Percentiles rank a stretch among this genome's conserved stretches.
Conservation (phyloP, 805 yeast genomes). For the Cyberlindnera subsufficiens region DNA sequence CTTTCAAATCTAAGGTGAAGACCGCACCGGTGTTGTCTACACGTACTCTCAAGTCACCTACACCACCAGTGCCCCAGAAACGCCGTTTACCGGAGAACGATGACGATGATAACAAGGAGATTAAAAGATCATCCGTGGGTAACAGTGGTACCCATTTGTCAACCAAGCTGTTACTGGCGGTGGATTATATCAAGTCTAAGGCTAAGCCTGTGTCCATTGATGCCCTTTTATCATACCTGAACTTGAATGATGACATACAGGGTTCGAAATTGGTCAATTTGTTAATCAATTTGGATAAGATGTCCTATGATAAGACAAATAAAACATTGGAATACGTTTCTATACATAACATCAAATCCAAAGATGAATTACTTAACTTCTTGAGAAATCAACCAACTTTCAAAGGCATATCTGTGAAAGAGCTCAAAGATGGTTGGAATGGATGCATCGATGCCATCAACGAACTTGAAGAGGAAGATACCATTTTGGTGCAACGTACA, state of each 20-base stretch:
- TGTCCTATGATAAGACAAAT: slow-evolving; percentile 55
- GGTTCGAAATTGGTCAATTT: slow-evolving; percentile 66
- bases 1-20: slow-evolving; percentile 57
- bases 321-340: slow-evolving; percentile 82
- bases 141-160: slow-evolving; percentile 53
- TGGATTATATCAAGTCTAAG: slow-evolving; percentile 71
- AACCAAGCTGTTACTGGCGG: slow-evolving; percentile 85
- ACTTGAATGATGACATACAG: slow-evolving; percentile 38
- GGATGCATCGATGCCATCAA: slow-evolving; percentile 77
- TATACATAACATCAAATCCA: slow-evolving; percentile 77
- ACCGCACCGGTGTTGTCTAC: slow-evolving; percentile 48
- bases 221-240: slow-evolving; percentile 63
- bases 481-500: slow-evolving; percentile 78
- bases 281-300: slow-evolving; percentile 69
- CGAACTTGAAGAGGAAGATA: slow-evolving; percentile 69
- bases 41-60: slow-evolving; percentile 13
- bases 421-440: slow-evolving; percentile 86
- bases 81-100: slow-evolving; percentile 9
- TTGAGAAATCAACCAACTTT: slow-evolving; percentile 79
- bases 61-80: slow-evolving; percentile 18
- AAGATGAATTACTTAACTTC: slow-evolving; percentile 68
- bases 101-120: slow-evolving; percentile 21
- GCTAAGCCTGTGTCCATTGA: slow-evolving; percentile 65
- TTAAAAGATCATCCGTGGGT: slow-evolving; percentile 24
- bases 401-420: slow-evolving; percentile 75